Evolutionary conservation across 2,329 filamentous ascomycete species (phyloP), one percentile per base, ranked within the genome.

Genomic region (Endothia cerciana): DNA sequence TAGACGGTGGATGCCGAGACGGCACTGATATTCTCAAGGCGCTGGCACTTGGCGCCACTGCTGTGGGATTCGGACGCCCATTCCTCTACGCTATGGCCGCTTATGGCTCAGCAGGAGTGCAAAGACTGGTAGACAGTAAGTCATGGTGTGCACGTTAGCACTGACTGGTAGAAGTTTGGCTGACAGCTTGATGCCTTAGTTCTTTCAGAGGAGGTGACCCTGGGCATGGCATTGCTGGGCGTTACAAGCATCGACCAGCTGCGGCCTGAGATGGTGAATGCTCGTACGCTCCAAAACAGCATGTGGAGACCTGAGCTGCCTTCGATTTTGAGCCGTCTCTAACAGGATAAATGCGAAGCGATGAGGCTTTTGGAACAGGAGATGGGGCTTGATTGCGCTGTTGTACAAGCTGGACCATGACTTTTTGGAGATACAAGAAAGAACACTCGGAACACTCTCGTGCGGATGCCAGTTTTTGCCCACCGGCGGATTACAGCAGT

Each of bases 11-110:
- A 0, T 79, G 87, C 38, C 79, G 82, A 43, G 77, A 83, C 33
- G 85, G 85, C 0, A 82, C 84, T 0, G 85, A 87, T 69, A 81
- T 86, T 1, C 76, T 87, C 53, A 87, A 87, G 68, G 83, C 82
- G 1, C 71, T 87, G 19, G 83, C 81, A 28, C 69, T 87, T 4
- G 85, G 85, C 0, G 85, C 83, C 0, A 85, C 78, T 28, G 83
- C 82, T 1, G 83, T 81, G 1, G 84, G 84, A 0, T 75, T 87
- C 33, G 85, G 84, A 11, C 60, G 68, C 55, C 67, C 68, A 4
- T 69, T 67, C 55, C 63, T 69, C 30, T 69, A 63, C 40, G 86
- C 83, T 0, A 73, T 89, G 63, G 64, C 60, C 25, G 66, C 66
- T 22, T 68, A 68, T 33, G 66, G 66, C 33, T 59, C 60, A 7